These are phyloP conservation scores for Fusarium albidum DNA, from an alignment of 2,329 filamentous ascomycete species.

Conservation along the genomic window DNA sequence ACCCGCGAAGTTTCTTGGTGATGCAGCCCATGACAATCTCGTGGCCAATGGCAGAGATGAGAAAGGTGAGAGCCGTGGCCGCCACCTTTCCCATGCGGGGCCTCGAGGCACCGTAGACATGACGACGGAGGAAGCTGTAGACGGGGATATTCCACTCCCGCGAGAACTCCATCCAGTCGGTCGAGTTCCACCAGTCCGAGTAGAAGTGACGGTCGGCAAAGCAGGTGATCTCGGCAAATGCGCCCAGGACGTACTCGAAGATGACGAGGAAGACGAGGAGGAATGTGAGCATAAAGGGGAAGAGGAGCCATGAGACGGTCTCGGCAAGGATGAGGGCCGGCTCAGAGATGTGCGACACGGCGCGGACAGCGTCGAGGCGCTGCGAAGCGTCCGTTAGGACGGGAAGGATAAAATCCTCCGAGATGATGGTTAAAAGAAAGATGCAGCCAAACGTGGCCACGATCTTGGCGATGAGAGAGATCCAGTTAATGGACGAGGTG, in stretches of 20 bases:
- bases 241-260: constrained; percentile 95
- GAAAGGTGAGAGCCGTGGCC: constrained; percentile 89
- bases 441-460: constrained; percentile 95
- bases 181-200: constrained; percentile 77
- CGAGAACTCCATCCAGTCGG: constrained; percentile 94
- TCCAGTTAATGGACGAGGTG: constrained; percentile 76
- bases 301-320: constrained; percentile 89
- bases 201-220: constrained; percentile 98
- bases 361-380: constrained; percentile 55
- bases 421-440: constrained; percentile 89
- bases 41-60: constrained; percentile 88
- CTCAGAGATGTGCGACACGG: constrained; percentile 63
- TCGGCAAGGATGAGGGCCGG: constrained; percentile 83
- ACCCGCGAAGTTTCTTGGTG: constrained; percentile 94
- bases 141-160: constrained; percentile 98
- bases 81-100: constrained; percentile 77
- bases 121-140: constrained; percentile 91
- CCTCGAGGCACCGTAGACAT: constrained; percentile 88
- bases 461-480: constrained; percentile 83
- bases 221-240: constrained; percentile 91
- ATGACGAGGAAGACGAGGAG: constrained; percentile 97
- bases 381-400: constrained; percentile 76
- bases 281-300: constrained; percentile 97
- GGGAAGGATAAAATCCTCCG: constrained; percentile 94
- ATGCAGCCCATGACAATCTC: constrained; percentile 98